Conservation (phyloP, 176 grass and related monocot species). For the Guadua angustifolia region DNA sequence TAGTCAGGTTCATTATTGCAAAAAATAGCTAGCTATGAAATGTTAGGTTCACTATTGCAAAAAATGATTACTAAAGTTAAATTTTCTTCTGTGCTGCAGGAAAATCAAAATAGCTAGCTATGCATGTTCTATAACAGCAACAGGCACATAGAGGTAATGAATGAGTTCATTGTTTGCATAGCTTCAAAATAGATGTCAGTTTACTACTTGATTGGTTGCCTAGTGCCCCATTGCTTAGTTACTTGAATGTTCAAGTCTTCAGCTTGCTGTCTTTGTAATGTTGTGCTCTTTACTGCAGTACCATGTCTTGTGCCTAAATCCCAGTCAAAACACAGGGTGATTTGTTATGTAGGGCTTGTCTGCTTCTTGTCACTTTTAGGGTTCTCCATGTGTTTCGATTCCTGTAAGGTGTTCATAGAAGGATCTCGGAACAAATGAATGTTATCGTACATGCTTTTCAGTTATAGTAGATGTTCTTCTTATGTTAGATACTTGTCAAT, state of each 20-base stretch:
- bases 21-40: too few species aligned
- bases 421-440: background rate
- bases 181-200: slow-evolving; percentile 24
- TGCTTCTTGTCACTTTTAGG: slow-evolving; percentile 37
- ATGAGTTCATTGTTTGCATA: slow-evolving; percentile 40
- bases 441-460: background rate
- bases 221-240: slow-evolving; percentile 3
- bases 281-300: slow-evolving; percentile 25
- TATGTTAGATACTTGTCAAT: background rate
- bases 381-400: slow-evolving; percentile 5
- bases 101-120: background rate
- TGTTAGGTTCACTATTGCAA: background rate
- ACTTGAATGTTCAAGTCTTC: slow-evolving; percentile 18
- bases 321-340: slow-evolving; percentile 37
- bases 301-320: slow-evolving; percentile 40
- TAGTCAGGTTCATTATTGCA: slow-evolving; percentile 1
- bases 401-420: background rate
- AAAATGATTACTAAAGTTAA: background rate
- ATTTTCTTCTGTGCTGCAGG: background rate
- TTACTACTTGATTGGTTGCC: slow-evolving; percentile 12
- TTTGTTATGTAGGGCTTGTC: slow-evolving; percentile 35
- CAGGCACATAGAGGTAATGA: slow-evolving; percentile 23
- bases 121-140: slow-evolving; percentile 46
- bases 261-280: slow-evolving; percentile 32
- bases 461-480: background rate